Conservation (phyloP, 345 rosid genomes). For the Hypericum androsaemum region DNA sequence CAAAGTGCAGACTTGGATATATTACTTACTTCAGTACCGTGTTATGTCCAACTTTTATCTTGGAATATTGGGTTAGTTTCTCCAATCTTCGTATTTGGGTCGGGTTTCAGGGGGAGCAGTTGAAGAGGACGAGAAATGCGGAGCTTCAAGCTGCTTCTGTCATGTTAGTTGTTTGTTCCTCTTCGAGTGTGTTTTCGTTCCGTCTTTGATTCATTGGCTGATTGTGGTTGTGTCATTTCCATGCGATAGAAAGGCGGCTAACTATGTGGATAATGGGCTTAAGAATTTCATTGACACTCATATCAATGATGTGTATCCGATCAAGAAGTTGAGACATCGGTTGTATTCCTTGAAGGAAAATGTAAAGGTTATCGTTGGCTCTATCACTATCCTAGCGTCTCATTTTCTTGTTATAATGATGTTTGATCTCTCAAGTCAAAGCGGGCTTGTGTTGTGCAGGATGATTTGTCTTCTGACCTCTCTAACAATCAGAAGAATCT, state of each 20-base stretch:
- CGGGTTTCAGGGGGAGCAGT: conserved; percentile 66
- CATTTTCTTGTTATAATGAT: background rate
- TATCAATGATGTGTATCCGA: conserved; percentile 67
- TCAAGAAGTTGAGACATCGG: conserved; percentile 59
- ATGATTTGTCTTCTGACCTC: conserved; percentile 35
- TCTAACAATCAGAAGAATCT: conserved; percentile 33
- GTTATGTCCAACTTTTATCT: too few relatives aligned
- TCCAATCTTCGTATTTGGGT: background rate
- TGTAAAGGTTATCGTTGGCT: conserved; percentile 41
- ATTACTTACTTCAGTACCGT: too few relatives aligned
- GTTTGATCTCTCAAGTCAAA: conserved; percentile 7
- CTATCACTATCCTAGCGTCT: background rate
- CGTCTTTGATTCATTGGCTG: conserved; percentile 4
- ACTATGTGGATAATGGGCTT: conserved; percentile 29
- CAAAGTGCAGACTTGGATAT: too few relatives aligned
- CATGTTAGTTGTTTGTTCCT: conserved; percentile 19
- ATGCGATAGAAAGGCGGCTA: conserved; percentile 9
- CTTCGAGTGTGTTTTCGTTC: background rate
- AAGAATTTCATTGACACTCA: conserved; percentile 66
- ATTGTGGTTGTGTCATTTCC: conserved; percentile 7
- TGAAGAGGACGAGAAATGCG: conserved; percentile 35
- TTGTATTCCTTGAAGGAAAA: conserved; percentile 47
- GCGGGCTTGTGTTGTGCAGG: conserved; percentile 24
- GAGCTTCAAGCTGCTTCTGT: conserved; percentile 48
- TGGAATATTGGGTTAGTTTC: too few relatives aligned